Conservation (phyloP, 352 stramenopile species). For the Globisporangium paddicum region DNA sequence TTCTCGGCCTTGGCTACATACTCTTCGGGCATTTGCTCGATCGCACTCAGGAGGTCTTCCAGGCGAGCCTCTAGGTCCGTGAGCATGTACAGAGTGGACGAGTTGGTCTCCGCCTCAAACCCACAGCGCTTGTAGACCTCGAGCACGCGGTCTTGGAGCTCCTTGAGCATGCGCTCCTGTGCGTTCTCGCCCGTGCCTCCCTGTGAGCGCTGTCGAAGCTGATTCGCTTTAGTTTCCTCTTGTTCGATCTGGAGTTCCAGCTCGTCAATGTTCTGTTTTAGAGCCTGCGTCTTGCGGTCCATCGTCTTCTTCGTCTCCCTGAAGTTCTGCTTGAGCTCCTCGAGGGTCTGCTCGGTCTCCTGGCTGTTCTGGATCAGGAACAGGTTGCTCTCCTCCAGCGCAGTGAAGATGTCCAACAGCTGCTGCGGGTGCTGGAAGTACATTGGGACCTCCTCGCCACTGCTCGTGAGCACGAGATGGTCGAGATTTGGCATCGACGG, state of each 20-base stretch:
- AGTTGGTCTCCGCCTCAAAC: conserved; percentile 91
- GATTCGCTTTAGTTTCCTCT: conserved; percentile 82
- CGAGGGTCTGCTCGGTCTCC: conserved; percentile 92
- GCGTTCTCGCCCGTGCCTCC: conserved; percentile 78
- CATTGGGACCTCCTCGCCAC: conserved; percentile 92
- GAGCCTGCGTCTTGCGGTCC: conserved; percentile 79
- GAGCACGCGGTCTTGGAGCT: conserved; percentile 85
- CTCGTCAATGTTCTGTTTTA: conserved; percentile 89
- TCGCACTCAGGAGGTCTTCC: conserved; percentile 88
- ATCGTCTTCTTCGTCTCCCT: conserved; percentile 88
- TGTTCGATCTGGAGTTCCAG: conserved; percentile 83
- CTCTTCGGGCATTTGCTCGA: conserved; percentile 92
- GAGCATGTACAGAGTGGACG: conserved; percentile 92
- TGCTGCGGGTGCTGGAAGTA: conserved; percentile 94
- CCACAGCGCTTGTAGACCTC: conserved; percentile 92
- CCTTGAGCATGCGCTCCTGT: conserved; percentile 86
- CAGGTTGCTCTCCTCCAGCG: conserved; percentile 93
- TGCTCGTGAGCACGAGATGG: conserved; percentile 58
- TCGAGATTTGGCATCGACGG: conserved; percentile 69
- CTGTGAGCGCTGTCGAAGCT: conserved; percentile 62
- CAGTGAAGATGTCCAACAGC: conserved; percentile 92
- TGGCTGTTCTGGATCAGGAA: conserved; percentile 96
- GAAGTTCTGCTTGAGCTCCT: conserved; percentile 93
- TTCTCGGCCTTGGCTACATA: conserved; percentile 93
- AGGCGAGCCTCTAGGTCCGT: conserved; percentile 89